These are phyloP conservation scores for Aphanomyces euteiches DNA, from an alignment of 352 stramenopile species.

Conservation along the genomic window DNA sequence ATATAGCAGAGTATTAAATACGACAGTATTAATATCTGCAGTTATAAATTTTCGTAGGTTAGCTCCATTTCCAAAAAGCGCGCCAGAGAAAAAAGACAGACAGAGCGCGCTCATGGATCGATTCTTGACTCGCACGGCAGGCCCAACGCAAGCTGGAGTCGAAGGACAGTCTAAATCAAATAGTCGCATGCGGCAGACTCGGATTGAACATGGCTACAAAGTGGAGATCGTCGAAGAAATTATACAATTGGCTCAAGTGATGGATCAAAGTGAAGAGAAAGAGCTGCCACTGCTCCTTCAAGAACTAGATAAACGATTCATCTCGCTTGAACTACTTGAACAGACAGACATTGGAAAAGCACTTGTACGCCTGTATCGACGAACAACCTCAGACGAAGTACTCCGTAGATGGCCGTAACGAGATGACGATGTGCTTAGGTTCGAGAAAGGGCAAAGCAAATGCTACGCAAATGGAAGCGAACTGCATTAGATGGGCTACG, in stretches of 20 bases:
- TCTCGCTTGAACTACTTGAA: conserved; percentile 80
- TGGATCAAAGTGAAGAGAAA: conserved; percentile 52
- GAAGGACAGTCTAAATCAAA: neutral
- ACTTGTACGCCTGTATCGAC: conserved; percentile 41
- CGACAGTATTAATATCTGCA: neutral
- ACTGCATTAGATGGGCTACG: conserved; percentile 66
- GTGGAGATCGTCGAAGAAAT: conserved; percentile 69
- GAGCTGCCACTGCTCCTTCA: conserved; percentile 44
- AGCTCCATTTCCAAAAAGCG: neutral
- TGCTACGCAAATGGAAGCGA: conserved; percentile 63
- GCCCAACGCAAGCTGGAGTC: neutral
- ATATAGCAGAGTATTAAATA: neutral
- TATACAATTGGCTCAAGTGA: conserved; percentile 58
- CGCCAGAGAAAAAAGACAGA: neutral
- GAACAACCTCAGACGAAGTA: conserved; percentile 37
- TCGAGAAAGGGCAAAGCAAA: conserved; percentile 37
- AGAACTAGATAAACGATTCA: conserved; percentile 58
- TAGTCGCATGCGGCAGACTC: conserved; percentile 52
- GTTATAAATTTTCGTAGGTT: neutral
- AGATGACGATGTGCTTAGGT: conserved; percentile 34
- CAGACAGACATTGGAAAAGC: conserved; percentile 53
- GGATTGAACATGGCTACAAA: conserved; percentile 63
- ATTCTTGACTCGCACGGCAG: neutral
- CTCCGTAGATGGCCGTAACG: neutral
- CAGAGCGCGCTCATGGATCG: neutral